Conservation (phyloP, 108 stramenopile species). For the Chaetoceros muelleri region DNA sequence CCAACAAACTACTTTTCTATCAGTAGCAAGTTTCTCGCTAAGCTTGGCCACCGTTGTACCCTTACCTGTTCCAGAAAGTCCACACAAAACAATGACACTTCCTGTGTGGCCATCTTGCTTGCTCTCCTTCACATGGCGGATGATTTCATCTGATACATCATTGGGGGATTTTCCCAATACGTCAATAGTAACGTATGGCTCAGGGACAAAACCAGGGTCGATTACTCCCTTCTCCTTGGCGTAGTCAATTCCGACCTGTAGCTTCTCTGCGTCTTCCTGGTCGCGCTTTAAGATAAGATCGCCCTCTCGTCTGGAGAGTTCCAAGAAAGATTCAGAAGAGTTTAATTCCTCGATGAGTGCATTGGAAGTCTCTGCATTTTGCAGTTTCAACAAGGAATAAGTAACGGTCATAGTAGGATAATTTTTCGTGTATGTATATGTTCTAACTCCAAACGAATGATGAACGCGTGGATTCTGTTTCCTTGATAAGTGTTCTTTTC, state of each 20-base stretch:
- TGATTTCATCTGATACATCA: conserved; percentile 56
- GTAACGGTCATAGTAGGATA: no score
- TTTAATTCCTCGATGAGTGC: conserved; percentile 53
- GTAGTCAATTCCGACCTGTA: conserved; percentile 65
- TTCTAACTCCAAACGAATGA: no score
- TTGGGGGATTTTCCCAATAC: conserved; percentile 76
- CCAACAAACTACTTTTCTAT: conserved; percentile 63
- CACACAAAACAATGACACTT: conserved; percentile 71
- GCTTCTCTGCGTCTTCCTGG: conserved; percentile 61
- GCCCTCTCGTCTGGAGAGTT: conserved; percentile 40
- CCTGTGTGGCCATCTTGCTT: conserved; percentile 19
- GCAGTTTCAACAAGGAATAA: conserved; percentile 33
- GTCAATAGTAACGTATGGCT: conserved; percentile 71
- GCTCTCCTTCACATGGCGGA: conserved; percentile 22
- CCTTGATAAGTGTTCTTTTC: no score
- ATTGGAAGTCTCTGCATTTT: conserved; percentile 75
- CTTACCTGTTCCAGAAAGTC: conserved; percentile 80
- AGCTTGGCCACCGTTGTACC: conserved; percentile 75
- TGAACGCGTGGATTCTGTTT: no score
- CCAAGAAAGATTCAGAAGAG: conserved; percentile 20
- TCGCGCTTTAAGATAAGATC: conserved; percentile 53
- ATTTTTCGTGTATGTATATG: no score
- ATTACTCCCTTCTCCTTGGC: conserved; percentile 78
- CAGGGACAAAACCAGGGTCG: conserved; percentile 58
- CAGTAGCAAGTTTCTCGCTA: conserved; percentile 37